Base-by-base conservation (phyloP, 1,284 basidiomycete species). In the Microbotryomycetes sp. region DNA sequence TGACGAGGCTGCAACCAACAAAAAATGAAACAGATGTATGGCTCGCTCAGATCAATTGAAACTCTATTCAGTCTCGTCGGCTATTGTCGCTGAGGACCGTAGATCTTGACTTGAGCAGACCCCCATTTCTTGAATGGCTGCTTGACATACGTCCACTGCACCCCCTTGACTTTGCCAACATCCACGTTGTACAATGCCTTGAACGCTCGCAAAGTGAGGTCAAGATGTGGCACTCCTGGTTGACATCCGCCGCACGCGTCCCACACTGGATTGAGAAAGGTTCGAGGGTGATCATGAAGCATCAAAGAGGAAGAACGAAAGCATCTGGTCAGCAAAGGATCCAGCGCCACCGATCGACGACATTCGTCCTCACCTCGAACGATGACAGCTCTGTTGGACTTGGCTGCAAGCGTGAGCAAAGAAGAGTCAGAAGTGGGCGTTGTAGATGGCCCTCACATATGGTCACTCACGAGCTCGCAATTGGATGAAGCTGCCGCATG, bases 211-310 rank as follows among this genome's bases (percentile, higher is more conserved):
- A 61, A 64, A 46, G 63, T 70, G n/a, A 72, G 56, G 55, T 72
- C 71, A 25, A 67, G 69, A 54, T 71, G 69, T 4, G 71, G 48
- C 15, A 68, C 58, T 25, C 60, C 59, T 0, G 70, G 64, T 31
- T 54, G 56, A 54, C 71, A 72, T 3, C 71, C 71, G 4, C 71
- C 71, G 54, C 71, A 72, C 30, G 68, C 51, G 54, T 72, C 71
- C 36, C 36, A 42, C 19, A 42, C 36, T 42, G 9, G 9, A 19
- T n/a, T n/a, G n/a, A n/a, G n/a, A n/a, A n/a, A n/a, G n/a, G n/a
- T n/a, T n/a, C n/a, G n/a, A n/a, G n/a, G n/a, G n/a, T n/a, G n/a
- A n/a, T n/a, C n/a, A n/a, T n/a, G n/a, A n/a, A n/a, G n/a, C n/a
- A n/a, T n/a, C n/a, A n/a, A n/a, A n/a, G n/a, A n/a, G n/a, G n/a